A percentile compares a stretch with the other conserved stretches of the same genome.
These are phyloP conservation scores for Amauroascus niger DNA, from an alignment of 2,329 filamentous ascomycete species.

Conservation along the genomic window DNA sequence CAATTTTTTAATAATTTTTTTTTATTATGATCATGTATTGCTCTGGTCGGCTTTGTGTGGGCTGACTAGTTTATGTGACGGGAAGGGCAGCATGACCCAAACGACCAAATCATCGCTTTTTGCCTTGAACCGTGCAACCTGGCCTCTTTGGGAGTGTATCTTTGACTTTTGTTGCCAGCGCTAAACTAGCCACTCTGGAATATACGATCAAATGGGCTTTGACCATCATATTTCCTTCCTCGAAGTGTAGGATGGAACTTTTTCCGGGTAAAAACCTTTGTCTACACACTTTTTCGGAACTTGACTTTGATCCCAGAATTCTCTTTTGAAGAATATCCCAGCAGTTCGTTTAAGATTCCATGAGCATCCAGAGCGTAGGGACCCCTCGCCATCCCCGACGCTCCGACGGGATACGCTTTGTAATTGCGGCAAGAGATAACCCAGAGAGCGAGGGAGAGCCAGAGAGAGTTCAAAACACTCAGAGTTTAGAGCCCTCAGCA, in stretches of 20 bases:
- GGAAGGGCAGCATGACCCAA: too few relatives aligned
- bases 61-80: background rate
- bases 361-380: slow-evolving; percentile 1
- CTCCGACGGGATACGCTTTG: background rate
- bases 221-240: background rate
- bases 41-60: background rate
- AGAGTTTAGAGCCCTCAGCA: background rate
- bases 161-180: slow-evolving; percentile 9
- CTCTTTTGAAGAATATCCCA: background rate
- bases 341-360: slow-evolving; percentile 6
- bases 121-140: slow-evolving; percentile 7
- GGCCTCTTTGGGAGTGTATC: background rate
- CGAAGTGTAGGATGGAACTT: background rate
- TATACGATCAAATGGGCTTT: background rate
- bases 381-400: background rate
- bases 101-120: background rate
- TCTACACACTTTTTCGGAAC: background rate
- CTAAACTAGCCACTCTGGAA: slow-evolving; percentile 6
- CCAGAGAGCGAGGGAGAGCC: background rate
- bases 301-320: background rate
- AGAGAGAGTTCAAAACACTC: background rate
- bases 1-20: background rate
- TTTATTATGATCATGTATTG: too few relatives aligned
- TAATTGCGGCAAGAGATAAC: background rate
- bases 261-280: background rate